These are phyloP conservation scores for Wallemia ichthyophaga DNA, from an alignment of 1,284 basidiomycete genomes.

Conservation along the genomic window DNA sequence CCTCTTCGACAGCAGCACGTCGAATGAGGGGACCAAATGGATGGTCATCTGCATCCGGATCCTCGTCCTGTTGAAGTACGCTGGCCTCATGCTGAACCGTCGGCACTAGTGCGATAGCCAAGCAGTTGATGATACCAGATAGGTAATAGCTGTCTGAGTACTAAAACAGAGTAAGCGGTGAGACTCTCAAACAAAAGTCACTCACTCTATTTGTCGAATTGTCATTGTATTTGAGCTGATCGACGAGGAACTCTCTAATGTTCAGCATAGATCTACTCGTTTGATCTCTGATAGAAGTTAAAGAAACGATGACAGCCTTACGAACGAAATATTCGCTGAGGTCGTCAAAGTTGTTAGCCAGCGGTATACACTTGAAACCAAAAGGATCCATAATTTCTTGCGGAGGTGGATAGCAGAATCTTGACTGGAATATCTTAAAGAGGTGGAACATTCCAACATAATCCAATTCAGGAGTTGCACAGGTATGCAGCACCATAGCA, in stretches of 20 bases:
- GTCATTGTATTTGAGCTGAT: constrained; percentile 74
- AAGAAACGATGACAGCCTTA: constrained; percentile 54
- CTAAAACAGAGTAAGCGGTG: constrained; percentile 16
- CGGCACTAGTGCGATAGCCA: constrained; percentile 45
- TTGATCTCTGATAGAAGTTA: constrained; percentile 55
- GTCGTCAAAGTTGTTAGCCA: constrained; percentile 78
- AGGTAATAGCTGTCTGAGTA: constrained; percentile 79
- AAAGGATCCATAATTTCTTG: constrained; percentile 48
- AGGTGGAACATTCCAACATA: constrained; percentile 82
- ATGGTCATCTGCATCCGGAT: constrained; percentile 9
- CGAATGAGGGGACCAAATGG: constrained; percentile 32
- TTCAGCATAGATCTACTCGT: constrained; percentile 58
- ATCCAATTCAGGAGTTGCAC: constrained; percentile 45
- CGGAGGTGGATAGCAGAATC: constrained; percentile 66
- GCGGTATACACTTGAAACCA: constrained; percentile 52
- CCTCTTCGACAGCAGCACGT: constrained; percentile 39
- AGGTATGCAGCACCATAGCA: constrained; percentile 54
- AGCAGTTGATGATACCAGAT: constrained; percentile 51
- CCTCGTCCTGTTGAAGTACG: constrained; percentile 7
- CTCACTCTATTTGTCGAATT: constrained; percentile 59
- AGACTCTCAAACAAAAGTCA: constrained; percentile 1
- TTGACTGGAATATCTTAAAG: constrained; percentile 67
- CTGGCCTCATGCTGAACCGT: constrained; percentile 19
- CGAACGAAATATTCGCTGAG: constrained; percentile 78
- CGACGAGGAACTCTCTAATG: constrained; percentile 68